These are phyloP conservation scores for Cryptosporidium viatorum DNA, from an alignment of 169 alveolate genomes.

Conservation along the genomic window DNA sequence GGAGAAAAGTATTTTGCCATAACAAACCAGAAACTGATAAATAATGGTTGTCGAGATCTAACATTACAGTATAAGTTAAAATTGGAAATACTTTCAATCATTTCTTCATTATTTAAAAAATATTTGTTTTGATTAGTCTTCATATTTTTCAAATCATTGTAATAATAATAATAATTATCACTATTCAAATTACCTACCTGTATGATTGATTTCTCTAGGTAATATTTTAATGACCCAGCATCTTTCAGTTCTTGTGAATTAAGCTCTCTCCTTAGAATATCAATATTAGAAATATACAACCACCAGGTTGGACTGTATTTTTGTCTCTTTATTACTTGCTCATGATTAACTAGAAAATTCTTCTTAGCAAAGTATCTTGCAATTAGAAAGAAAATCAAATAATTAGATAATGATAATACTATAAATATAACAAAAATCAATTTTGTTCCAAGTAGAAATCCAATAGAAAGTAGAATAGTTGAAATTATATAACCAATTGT, in stretches of 20 bases:
- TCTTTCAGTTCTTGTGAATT: conserved; percentile 54
- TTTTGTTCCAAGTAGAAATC: conserved; percentile 36
- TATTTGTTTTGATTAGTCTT: background rate
- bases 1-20: conserved; percentile 54
- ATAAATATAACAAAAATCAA: background rate
- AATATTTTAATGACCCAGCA: conserved; percentile 38
- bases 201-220: background rate
- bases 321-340: conserved; percentile 42
- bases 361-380: conserved; percentile 31
- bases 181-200: background rate
- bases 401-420: background rate
- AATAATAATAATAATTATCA: background rate
- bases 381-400: background rate
- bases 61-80: conserved; percentile 60
- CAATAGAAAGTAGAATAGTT: conserved; percentile 29
- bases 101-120: background rate
- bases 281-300: conserved; percentile 50
- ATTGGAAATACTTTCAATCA: conserved; percentile 20
- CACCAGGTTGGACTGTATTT: conserved; percentile 69
- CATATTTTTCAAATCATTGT: background rate
- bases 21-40: conserved; percentile 57
- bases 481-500: conserved; percentile 23
- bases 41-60: conserved; percentile 65
- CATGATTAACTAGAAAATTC: background rate
- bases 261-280: conserved; percentile 26